These are phyloP conservation scores for Diutina scorzettiae DNA, from an alignment of 1,139 yeast species.

Conservation along the genomic window DNA sequence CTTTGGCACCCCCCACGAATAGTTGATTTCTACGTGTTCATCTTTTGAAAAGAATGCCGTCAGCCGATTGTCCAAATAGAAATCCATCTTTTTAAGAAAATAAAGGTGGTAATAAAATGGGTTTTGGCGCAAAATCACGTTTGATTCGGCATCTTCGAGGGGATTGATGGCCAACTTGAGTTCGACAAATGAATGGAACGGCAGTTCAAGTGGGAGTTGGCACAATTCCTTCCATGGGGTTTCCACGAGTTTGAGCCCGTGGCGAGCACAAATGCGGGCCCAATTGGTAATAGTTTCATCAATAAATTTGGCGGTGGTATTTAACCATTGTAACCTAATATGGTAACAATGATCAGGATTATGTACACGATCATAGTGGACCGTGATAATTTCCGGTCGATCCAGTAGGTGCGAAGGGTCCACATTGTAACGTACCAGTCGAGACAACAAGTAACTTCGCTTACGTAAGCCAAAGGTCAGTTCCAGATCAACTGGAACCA, in stretches of 20 bases:
- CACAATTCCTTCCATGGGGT: slow-evolving; percentile 86
- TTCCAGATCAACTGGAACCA: slow-evolving; percentile 1
- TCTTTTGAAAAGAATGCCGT: slow-evolving; percentile 44
- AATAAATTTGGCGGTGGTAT: slow-evolving; percentile 76
- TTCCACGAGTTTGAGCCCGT: slow-evolving; percentile 81
- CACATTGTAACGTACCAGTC: slow-evolving; percentile 38
- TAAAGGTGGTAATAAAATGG: slow-evolving; percentile 52
- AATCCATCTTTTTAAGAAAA: slow-evolving; percentile 57
- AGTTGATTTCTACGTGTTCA: slow-evolving; percentile 42
- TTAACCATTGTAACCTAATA: slow-evolving; percentile 83
- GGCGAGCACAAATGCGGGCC: slow-evolving; percentile 74
- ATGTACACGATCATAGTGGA: slow-evolving; percentile 86
- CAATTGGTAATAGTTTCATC: slow-evolving; percentile 80
- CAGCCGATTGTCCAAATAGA: slow-evolving; percentile 72
- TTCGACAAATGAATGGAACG: slow-evolving; percentile 79
- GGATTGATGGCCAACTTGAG: slow-evolving; percentile 57
- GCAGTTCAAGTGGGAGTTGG: slow-evolving; percentile 62
- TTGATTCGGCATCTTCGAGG: slow-evolving; percentile 37
- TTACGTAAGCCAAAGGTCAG: background rate
- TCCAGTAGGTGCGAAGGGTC: slow-evolving; percentile 65
- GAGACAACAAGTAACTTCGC: background rate
- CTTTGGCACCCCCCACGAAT: slow-evolving; percentile 86
- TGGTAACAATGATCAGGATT: slow-evolving; percentile 95
- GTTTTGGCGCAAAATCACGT: slow-evolving; percentile 29
- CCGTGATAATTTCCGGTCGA: slow-evolving; percentile 66